Base-by-base conservation (phyloP, 208 protist genomes). In the Vickermania spadyakhi region DNA sequence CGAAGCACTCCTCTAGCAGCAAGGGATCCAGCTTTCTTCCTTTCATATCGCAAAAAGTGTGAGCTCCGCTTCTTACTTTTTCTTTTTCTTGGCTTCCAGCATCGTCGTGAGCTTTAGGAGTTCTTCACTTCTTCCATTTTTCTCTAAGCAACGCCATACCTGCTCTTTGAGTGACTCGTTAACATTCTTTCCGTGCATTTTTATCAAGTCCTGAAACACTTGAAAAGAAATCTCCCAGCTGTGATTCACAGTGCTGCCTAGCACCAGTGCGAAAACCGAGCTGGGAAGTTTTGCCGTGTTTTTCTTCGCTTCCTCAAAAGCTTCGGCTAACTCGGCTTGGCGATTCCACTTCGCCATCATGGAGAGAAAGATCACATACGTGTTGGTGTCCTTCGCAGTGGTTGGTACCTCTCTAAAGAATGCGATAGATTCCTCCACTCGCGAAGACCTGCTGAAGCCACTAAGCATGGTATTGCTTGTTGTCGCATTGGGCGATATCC, bases 381-480 rank as follows among this genome's bases (percentile, higher is more conserved):
- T 93, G 60, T 86, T 91, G 41, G 36, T 70, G 60, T 95, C 89
- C 45, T 77, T 66, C 23, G 68, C 52, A 0, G 69, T 58, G 2
- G 63, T 14, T 5, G 65, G 62, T 2, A 68, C 75, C 18, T 61
- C 29, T 3, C 76, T 64, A 52, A 85, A 92, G 56, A 95, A 83
- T 14, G 66, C 56, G 56, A 93, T 31, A 2, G 81, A 68, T 51
- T 91, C 79, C 60, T 86, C 27, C 71, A 73, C 84, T 51, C 63
- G 42, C 0, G 58, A 26, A 14, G 75, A 77, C 59, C 77, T 77
- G 58, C 84, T 79, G 21, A 89, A 62, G 54, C 73, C 81, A 62
- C 81, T 90, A 4, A 95, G 72, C 3, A 92, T 56, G 2, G 85
- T 88, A 66, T 95, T 95, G 42, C 78, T 69, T 2, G 89, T 90